Evolutionary conservation across 2,329 filamentous ascomycete species (phyloP).

Genomic region (Juglanconis oblonga): DNA sequence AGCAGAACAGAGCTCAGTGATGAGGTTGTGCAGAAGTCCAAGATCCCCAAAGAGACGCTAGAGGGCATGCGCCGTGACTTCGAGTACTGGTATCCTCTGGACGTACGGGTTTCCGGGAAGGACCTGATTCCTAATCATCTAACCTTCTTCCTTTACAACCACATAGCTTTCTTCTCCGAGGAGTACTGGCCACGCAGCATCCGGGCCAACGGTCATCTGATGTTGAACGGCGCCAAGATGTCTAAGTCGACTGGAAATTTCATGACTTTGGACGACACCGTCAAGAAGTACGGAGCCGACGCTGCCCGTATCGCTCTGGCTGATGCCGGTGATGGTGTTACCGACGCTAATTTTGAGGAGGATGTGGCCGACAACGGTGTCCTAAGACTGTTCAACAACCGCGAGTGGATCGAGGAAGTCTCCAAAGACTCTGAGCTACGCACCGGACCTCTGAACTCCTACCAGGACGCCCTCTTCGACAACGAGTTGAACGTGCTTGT

Average conservation of each 20-base stretch:
- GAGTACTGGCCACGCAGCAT: constrained; percentile 87
- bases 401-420: constrained; percentile 91
- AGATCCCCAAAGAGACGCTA: constrained; percentile 71
- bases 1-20: constrained; percentile 68
- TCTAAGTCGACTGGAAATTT: constrained; percentile 97
- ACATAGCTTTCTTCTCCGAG: constrained; percentile 81
- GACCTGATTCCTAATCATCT: constrained; percentile 92
- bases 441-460: constrained; percentile 69
- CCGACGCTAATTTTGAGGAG: constrained; percentile 97
- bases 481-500: constrained; percentile 89
- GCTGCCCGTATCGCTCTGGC: constrained; percentile 41
- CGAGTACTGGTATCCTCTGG: constrained; percentile 94
- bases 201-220: constrained; percentile 86
- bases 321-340: constrained; percentile 89
- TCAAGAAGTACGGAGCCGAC: constrained; percentile 91
- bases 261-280: constrained; percentile 81
- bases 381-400: constrained; percentile 71
- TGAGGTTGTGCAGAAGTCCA: constrained; percentile 60
- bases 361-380: constrained; percentile 90
- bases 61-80: constrained; percentile 86
- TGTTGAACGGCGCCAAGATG: constrained; percentile 98
- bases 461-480: constrained; percentile 86
- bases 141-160: constrained; percentile 92
- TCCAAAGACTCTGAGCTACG: constrained; percentile 70
- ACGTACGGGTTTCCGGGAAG: constrained; percentile 85